Evolutionary conservation across 441 rosid genomes (phyloP), one percentile per base, ranked within the genome.

Genomic region (Hura crepitans): DNA sequence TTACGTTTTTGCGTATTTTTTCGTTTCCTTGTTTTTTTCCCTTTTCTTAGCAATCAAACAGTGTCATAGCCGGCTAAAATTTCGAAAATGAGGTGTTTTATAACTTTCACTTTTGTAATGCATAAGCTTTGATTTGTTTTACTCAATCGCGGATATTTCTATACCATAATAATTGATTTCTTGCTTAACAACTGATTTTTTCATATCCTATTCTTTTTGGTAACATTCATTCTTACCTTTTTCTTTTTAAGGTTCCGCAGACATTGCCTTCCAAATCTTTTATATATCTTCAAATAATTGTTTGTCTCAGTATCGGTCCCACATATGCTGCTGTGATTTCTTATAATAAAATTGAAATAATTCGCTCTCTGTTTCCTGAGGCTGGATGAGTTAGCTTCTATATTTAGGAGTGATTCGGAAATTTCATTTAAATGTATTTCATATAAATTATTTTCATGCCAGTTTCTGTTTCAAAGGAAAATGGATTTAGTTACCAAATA

Each of bases 291-390:
- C 57, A n/a, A 68, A 49, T 54, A 56, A 49, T 66, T 59, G 63
- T 35, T 47, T 61, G 65, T 72, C 62, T 76, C 51, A 27, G 39
- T 72, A 56, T 45, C 56, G 73, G 72, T 18, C 75, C 76, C 60
- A 6, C 15, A 50, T n/a, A 54, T 62, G 47, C 39, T 53, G 69
- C 33, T 11, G 4, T 59, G 63, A 33, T 28, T 61, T 68, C 50
- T 13, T 14, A 39, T 60, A 57, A 54, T 11, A 10, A 1, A 62
- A 59, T 12, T 15, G 17, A 20, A 35, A 13, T 18, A 3, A 27
- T n/a, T 53, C 42, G 51, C 33, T 3, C 66, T 15, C 30, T 64
- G 27, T 30, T 72, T 61, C 22, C 17, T 57, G 66, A 65, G 43
- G 3, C 33, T 55, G 22, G 59, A 68, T 20, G 59, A 74, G 69